Conservation (phyloP, 2,329 filamentous ascomycete genomes). For the Torrubiellomyces zombiae region DNA sequence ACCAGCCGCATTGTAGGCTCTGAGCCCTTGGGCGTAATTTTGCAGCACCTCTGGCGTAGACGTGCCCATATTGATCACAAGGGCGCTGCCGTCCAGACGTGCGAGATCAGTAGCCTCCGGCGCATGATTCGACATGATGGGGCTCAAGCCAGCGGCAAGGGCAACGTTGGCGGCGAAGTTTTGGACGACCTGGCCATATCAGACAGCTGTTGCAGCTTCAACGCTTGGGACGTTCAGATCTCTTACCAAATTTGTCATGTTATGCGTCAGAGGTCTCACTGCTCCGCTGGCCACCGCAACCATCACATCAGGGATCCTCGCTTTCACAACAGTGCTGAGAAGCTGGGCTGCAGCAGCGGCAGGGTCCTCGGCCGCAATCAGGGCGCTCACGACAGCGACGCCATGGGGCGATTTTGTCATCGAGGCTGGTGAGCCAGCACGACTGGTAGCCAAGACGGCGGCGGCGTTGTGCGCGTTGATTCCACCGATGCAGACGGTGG, state of each 20-base stretch:
- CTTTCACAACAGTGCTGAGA: constrained; percentile 23
- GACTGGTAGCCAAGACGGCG: constrained; percentile 55
- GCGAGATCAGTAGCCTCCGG: constrained; percentile 72
- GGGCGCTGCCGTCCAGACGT: constrained; percentile 52
- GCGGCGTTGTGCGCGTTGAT: constrained; percentile 64
- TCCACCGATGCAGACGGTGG: constrained; percentile 75
- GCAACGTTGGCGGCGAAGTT: constrained; percentile 90
- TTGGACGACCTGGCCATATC: constrained; percentile 47
- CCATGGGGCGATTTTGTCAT: constrained; percentile 52
- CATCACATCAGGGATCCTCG: constrained; percentile 36
- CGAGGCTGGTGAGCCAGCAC: too few relatives aligned
- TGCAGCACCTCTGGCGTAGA: constrained; percentile 57
- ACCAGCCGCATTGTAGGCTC: constrained; percentile 63
- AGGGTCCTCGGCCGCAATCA: constrained; percentile 58
- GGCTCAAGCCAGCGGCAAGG: constrained; percentile 67
- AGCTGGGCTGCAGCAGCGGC: constrained; percentile 45
- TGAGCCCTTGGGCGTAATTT: constrained; percentile 58
- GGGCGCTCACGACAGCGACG: constrained; percentile 77
- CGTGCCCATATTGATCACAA: constrained; percentile 93
- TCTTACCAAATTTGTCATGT: constrained; percentile 79
- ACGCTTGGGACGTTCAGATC: background rate
- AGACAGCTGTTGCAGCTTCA: too few relatives aligned
- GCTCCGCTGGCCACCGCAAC: constrained; percentile 42
- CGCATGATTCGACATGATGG: constrained; percentile 86
- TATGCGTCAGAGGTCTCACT: constrained; percentile 64